Percentiles rank a stretch among this genome's conserved stretches.
Evolutionary conservation across 2,329 filamentous ascomycete species (phyloP).

Genomic region (Cladosporium sp.): DNA sequence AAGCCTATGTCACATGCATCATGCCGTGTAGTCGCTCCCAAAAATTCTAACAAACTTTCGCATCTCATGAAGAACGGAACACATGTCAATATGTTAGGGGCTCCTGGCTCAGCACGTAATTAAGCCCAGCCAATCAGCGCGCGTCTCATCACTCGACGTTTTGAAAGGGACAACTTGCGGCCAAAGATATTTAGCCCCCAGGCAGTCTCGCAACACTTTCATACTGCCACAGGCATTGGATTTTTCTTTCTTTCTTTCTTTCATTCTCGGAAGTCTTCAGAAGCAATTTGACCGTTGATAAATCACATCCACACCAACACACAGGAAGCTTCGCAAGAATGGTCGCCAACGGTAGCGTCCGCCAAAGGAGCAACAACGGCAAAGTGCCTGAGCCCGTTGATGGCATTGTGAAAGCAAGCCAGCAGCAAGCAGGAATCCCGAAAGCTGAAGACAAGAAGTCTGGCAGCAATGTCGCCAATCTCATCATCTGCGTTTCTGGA

Average conservation of each 20-base stretch:
- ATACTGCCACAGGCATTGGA: background rate
- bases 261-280: background rate
- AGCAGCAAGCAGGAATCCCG: conserved; percentile 29
- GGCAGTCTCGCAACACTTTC: background rate
- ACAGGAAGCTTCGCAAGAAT: conserved; percentile 14
- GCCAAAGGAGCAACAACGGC: conserved; percentile 30
- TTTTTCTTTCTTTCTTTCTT: conserved; percentile 1
- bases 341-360: conserved; percentile 29
- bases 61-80: background rate
- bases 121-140: conserved; percentile 9
- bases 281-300: background rate
- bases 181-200: background rate
- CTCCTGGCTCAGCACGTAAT: conserved; percentile 10
- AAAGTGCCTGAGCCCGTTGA: conserved; percentile 24
- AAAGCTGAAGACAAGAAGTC: conserved; percentile 23
- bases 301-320: background rate
- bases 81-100: background rate
- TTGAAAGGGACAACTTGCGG: conserved; percentile 12
- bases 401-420: conserved; percentile 27
- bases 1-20: background rate
- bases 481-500: conserved; percentile 84
- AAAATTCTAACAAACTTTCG: background rate
- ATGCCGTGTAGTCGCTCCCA: background rate
- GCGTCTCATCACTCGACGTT: conserved; percentile 1
- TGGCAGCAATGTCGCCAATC: conserved; percentile 54